A percentile compares a stretch with the other conserved stretches of the same genome.
phyloP scores from a whole-genome alignment of 257 asterid genomes.

The Ilex aquifolium region DNA sequence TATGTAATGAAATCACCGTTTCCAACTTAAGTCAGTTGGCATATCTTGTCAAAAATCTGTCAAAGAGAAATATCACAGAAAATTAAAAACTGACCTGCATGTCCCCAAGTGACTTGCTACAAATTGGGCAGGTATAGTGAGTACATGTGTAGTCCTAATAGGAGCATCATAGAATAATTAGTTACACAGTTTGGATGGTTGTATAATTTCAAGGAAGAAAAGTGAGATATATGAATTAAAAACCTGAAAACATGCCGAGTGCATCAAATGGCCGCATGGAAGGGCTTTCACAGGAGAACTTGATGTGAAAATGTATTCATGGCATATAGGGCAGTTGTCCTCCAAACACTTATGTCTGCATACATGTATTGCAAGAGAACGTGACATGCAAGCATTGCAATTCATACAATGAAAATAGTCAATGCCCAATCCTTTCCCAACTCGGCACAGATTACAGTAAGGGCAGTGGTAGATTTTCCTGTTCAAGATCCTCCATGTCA shows the following conservation, averaged over 20 bases:
- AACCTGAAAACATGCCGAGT: conserved; percentile 87
- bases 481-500: conserved; percentile 32
- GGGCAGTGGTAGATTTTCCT: conserved; percentile 93
- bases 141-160: conserved; percentile 69
- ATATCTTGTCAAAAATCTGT: neutral
- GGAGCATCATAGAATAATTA: conserved; percentile 3
- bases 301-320: conserved; percentile 72
- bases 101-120: conserved; percentile 93
- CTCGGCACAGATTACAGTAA: conserved; percentile 86
- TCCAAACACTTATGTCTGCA: conserved; percentile 84
- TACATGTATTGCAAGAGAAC: conserved; percentile 52
- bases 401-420: conserved; percentile 88
- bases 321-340: conserved; percentile 90
- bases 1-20: too few species aligned
- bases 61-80: neutral
- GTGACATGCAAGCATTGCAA: conserved; percentile 89
- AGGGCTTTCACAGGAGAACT: conserved; percentile 72
- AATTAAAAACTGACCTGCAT: conserved; percentile 57
- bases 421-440: conserved; percentile 80
- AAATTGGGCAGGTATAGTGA: conserved; percentile 80
- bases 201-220: too few species aligned
- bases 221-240: neutral
- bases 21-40: too few species aligned
- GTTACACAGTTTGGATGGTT: too few species aligned
- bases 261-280: conserved; percentile 90